Evolutionary conservation across 2,329 filamentous ascomycete genomes (phyloP).

Genomic region (Sclerotinia glacialis): DNA sequence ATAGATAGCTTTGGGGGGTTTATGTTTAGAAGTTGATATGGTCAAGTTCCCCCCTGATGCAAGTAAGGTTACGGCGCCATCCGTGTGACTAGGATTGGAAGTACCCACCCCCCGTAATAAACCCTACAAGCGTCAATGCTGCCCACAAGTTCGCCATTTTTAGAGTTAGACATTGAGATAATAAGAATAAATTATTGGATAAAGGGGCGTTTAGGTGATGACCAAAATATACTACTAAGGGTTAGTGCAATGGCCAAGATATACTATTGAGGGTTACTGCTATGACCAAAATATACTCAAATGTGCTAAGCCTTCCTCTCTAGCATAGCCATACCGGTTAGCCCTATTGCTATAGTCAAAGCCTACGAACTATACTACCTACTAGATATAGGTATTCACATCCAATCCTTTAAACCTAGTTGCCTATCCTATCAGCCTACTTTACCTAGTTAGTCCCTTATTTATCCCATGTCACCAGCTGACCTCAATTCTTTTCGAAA

Average conservation of each 20-base stretch:
- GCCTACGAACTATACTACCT: background rate
- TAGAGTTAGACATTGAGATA: background rate
- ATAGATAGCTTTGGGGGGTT: background rate
- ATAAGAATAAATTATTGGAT: background rate
- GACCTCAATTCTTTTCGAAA: background rate
- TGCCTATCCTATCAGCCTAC: too few relatives aligned
- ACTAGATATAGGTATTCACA: background rate
- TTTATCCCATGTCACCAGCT: constrained; percentile 8
- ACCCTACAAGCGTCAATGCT: background rate
- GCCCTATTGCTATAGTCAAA: background rate
- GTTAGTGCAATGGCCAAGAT: background rate
- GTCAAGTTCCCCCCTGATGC: background rate
- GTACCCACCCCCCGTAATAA: background rate
- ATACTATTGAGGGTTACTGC: background rate
- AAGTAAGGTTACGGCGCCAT: constrained; percentile 1
- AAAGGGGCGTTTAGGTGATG: background rate
- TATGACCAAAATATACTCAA: too few relatives aligned
- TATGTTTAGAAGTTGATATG: too few relatives aligned
- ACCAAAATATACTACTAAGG: background rate
- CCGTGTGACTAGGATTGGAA: background rate
- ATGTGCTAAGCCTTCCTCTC: constrained; percentile 7
- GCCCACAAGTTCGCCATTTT: constrained; percentile 8
- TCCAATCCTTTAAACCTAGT: background rate
- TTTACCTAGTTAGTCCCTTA: too few relatives aligned
- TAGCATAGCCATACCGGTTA: background rate